Percentiles rank a stretch among this genome's conserved stretches.
These are phyloP conservation scores for Aristolochia fimbriata DNA, from an alignment of 164 flowering plant species.

Conservation along the genomic window DNA sequence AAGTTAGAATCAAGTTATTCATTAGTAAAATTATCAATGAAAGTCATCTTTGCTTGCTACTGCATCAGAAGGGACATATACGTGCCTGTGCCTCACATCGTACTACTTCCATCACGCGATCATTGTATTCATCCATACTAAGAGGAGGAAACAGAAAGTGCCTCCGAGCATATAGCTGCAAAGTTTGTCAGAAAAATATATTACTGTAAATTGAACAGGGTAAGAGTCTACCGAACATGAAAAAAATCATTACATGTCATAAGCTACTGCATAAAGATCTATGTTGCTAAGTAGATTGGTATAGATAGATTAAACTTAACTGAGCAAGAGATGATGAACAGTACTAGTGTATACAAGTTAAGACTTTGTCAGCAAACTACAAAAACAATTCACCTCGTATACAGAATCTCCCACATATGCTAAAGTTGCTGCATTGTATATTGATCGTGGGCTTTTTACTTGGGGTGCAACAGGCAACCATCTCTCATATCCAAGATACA, in stretches of 20 bases:
- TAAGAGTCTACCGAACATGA: too few species aligned
- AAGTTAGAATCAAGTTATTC: too few species aligned
- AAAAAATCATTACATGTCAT: too few species aligned
- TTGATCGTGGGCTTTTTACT: conserved; percentile 67
- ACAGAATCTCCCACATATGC: conserved; percentile 79
- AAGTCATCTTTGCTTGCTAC: neutral
- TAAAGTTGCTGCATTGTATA: conserved; percentile 59
- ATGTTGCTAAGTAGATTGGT: too few species aligned
- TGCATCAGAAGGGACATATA: neutral
- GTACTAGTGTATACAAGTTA: too few species aligned
- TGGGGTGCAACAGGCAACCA: conserved; percentile 72
- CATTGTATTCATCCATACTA: conserved; percentile 76
- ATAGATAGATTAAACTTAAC: too few species aligned
- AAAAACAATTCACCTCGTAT: conserved; percentile 40
- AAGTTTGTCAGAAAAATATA: neutral
- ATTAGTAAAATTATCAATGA: neutral
- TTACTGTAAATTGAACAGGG: too few species aligned
- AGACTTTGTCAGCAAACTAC: too few species aligned
- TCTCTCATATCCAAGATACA: conserved; percentile 59
- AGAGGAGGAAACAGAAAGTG: conserved; percentile 82
- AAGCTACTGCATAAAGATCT: too few species aligned
- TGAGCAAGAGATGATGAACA: too few species aligned
- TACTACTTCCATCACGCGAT: conserved; percentile 81
- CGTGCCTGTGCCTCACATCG: conserved; percentile 91
- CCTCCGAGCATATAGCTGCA: conserved; percentile 91